Evolutionary conservation across 805 yeast genomes (phyloP).

Genomic region (Starmera pachycereana): DNA sequence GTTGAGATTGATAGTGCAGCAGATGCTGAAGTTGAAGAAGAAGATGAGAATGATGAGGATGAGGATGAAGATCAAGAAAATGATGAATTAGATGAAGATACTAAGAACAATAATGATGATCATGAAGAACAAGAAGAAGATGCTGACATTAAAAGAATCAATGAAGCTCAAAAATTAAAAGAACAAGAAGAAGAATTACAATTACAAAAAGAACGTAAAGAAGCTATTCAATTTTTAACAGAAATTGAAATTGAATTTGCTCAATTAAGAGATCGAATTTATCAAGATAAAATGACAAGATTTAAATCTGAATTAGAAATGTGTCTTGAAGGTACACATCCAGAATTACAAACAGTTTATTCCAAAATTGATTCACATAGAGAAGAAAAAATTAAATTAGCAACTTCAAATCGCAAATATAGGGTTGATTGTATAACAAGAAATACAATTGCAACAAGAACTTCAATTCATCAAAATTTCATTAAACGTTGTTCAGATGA

Average conservation of each 20-base stretch:
- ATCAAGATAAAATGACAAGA: conserved; percentile 70
- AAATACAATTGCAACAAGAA: conserved; percentile 73
- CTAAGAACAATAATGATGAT: conserved; percentile 12
- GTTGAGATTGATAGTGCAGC: too few relatives aligned
- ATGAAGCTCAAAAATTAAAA: conserved; percentile 10
- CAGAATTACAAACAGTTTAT: conserved; percentile 69
- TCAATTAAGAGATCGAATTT: conserved; percentile 68
- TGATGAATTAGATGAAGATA: conserved; percentile 8
- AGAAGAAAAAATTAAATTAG: conserved; percentile 52
- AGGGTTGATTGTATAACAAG: conserved; percentile 66
- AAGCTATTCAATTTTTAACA: conserved; percentile 65
- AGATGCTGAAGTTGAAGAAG: conserved; percentile 10
- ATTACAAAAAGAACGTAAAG: conserved; percentile 36
- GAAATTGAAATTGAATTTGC: conserved; percentile 85
- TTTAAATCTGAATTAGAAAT: conserved; percentile 76
- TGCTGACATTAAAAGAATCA: conserved; percentile 15
- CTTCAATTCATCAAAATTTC: conserved; percentile 76
- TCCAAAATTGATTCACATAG: conserved; percentile 63
- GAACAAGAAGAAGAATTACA: conserved; percentile 14
- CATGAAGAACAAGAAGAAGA: conserved; percentile 16
- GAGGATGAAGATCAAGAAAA: conserved; percentile 2
- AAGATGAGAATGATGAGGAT: conserved; percentile 3
- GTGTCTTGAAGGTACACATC: conserved; percentile 86
- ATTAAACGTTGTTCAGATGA: conserved; percentile 56
- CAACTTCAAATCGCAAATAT: conserved; percentile 45